phyloP scores from a whole-genome alignment of 164 flowering plant genomes.

The Tinospora cordifolia region DNA sequence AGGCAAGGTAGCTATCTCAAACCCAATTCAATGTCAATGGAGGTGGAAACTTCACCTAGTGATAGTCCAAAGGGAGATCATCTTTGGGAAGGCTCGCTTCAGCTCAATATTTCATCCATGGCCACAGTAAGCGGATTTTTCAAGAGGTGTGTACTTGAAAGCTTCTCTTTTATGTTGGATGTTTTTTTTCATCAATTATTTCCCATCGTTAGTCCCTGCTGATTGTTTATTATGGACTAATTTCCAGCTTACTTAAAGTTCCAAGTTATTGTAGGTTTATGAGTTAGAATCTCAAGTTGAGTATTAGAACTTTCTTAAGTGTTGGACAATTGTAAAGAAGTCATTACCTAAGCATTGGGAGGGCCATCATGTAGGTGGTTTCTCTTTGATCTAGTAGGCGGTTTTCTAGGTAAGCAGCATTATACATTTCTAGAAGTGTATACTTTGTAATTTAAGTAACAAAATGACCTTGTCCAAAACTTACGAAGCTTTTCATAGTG shows the following conservation, averaged over 20 bases:
- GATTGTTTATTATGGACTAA: not conserved
- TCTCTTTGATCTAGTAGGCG: too few relatives aligned
- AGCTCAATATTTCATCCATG: constrained; percentile 49
- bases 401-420: too few relatives aligned
- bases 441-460: too few relatives aligned
- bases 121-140: constrained; percentile 45
- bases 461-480: too few relatives aligned
- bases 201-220: not conserved
- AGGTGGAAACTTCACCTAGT: constrained; percentile 17
- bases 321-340: too few relatives aligned
- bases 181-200: not conserved
- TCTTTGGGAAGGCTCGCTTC: constrained; percentile 79
- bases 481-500: too few relatives aligned
- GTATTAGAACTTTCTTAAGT: not conserved
- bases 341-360: too few relatives aligned
- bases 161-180: not conserved
- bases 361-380: too few relatives aligned
- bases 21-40: constrained; percentile 14
- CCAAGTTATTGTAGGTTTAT: too few relatives aligned
- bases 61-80: constrained; percentile 27
- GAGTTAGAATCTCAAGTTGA: not conserved
- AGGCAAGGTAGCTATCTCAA: constrained; percentile 16
- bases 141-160: constrained; percentile 47
- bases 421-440: too few relatives aligned
- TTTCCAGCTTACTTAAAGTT: too few relatives aligned